phyloP scores from a whole-genome alignment of 2,329 filamentous ascomycete species.

The Cytospora leucostoma region DNA sequence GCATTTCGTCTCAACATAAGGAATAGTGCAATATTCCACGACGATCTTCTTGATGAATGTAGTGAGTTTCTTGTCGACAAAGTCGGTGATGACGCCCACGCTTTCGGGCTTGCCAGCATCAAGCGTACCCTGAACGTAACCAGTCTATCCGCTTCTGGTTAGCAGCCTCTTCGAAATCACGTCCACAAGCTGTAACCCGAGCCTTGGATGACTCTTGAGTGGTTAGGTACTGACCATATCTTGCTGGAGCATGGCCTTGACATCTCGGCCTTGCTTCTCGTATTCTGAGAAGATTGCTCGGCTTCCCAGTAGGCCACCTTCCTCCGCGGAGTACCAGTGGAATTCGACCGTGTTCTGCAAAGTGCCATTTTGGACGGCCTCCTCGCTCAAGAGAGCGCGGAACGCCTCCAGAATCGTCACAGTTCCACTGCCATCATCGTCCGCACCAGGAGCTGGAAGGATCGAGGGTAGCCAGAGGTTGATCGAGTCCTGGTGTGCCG shows the following conservation, averaged over 20 bases:
- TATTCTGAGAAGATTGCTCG: slow-evolving; percentile 52
- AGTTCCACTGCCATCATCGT: slow-evolving; percentile 76
- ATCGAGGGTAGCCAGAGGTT: slow-evolving; percentile 72
- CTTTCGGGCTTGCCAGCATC: slow-evolving; percentile 32
- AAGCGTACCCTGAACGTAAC: slow-evolving; percentile 36
- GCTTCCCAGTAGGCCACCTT: slow-evolving; percentile 73
- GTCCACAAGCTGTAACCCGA: background rate
- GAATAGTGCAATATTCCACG: slow-evolving; percentile 40
- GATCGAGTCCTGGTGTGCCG: slow-evolving; percentile 79
- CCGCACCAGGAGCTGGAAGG: slow-evolving; percentile 71
- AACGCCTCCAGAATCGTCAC: slow-evolving; percentile 81
- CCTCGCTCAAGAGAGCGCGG: slow-evolving; percentile 66
- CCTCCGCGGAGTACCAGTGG: slow-evolving; percentile 57
- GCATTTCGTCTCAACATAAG: slow-evolving; percentile 84
- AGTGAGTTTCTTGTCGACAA: slow-evolving; percentile 40
- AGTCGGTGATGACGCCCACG: slow-evolving; percentile 46
- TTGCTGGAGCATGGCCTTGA: slow-evolving; percentile 47
- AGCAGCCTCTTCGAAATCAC: background rate
- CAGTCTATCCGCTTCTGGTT: slow-evolving; percentile 32
- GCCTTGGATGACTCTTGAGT: background rate
- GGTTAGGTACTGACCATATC: slow-evolving; percentile 38
- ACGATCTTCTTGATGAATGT: slow-evolving; percentile 42
- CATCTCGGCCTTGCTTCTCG: slow-evolving; percentile 35
- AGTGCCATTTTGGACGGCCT: slow-evolving; percentile 62
- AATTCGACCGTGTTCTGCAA: slow-evolving; percentile 78